Conservation (phyloP, 106 monocot species). For the Agapanthus africanus region DNA sequence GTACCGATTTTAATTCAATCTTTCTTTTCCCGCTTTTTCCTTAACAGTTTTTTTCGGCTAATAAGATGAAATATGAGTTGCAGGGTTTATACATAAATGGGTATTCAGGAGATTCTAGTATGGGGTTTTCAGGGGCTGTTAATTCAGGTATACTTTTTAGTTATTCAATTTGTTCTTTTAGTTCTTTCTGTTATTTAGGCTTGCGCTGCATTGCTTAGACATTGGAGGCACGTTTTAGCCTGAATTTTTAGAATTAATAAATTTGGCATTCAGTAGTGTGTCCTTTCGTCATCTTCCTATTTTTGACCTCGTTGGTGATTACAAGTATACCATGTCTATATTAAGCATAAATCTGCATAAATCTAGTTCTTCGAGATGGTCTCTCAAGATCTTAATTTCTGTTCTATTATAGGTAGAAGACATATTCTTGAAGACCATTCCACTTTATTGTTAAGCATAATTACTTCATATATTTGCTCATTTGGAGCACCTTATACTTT, state of each 20-base stretch:
- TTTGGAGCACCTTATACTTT: not conserved
- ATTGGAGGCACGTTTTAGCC: no score
- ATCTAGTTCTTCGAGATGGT: no score
- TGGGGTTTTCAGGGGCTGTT: slow-evolving; percentile 35
- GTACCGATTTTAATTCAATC: slow-evolving; percentile 14
- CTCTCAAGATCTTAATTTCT: not conserved
- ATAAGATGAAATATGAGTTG: slow-evolving; percentile 9
- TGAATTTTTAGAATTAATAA: no score
- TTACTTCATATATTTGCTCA: not conserved
- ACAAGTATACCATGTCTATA: no score
- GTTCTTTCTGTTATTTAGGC: not conserved
- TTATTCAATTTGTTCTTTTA: not conserved
- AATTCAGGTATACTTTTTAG: slow-evolving; percentile 45
- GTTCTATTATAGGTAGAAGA: not conserved
- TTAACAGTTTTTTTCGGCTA: not conserved
- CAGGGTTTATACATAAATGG: slow-evolving; percentile 53
- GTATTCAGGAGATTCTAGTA: slow-evolving; percentile 38
- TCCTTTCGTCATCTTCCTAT: not conserved
- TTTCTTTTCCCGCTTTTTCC: not conserved
- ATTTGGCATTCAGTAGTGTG: not conserved
- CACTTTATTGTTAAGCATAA: not conserved
- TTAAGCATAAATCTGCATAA: no score
- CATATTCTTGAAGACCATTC: not conserved
- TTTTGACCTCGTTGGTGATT: not conserved
- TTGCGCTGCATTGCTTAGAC: not conserved